A percentile compares a stretch with the other conserved stretches of the same genome.
Conservation (phyloP, 495 filamentous ascomycete genomes). For the Margaritispora aquatica region DNA sequence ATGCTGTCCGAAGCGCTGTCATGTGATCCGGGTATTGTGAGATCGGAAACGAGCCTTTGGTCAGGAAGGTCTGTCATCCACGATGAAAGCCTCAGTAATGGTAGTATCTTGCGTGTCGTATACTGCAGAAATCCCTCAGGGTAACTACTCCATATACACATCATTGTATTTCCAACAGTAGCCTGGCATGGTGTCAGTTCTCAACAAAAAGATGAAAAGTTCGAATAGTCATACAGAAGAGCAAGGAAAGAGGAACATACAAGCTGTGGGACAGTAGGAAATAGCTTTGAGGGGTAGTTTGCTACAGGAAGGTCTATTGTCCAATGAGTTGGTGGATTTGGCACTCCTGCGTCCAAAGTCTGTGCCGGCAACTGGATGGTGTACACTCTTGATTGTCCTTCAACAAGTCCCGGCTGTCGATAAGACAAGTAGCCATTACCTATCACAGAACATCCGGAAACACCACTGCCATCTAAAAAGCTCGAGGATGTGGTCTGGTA, state of each 20-base stretch:
- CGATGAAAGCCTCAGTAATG: constrained; percentile 16
- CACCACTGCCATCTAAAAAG: background rate
- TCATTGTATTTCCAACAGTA: background rate
- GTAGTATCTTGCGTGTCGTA: constrained; percentile 12
- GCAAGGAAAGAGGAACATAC: no score
- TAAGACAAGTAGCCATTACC: background rate
- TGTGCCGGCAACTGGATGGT: background rate
- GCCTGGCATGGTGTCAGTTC: background rate
- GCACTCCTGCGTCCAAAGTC: background rate
- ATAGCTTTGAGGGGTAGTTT: no score
- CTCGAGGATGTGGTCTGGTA: background rate
- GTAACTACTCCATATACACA: background rate
- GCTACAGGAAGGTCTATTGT: no score
- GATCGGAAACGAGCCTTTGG: constrained; percentile 10
- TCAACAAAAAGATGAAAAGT: no score
- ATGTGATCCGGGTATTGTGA: constrained; percentile 18
- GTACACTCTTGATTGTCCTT: background rate
- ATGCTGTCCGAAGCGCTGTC: constrained; percentile 15
- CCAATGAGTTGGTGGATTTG: background rate
- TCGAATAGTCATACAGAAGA: no score
- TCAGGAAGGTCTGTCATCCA: constrained; percentile 17
- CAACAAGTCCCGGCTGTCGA: background rate
- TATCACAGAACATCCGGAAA: background rate
- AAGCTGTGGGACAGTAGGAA: no score
- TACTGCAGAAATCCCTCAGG: background rate